Conservation (phyloP, 768 basidiomycete species). For the Wakefieldia striispora region DNA sequence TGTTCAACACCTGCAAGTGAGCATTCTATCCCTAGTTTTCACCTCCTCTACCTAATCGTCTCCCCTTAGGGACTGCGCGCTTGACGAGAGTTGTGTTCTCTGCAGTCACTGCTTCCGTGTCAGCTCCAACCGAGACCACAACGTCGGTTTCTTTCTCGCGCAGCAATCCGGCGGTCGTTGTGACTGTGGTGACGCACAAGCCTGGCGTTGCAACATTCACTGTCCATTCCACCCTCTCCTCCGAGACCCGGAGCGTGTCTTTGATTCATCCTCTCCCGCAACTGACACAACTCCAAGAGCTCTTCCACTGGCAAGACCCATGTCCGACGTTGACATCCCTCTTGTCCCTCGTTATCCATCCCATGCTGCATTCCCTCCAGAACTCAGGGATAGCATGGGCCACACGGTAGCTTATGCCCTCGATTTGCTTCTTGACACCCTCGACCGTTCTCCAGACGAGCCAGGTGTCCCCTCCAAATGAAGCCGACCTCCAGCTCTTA, state of each 20-base stretch:
- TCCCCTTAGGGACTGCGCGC: conserved; percentile 74
- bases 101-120: conserved; percentile 89
- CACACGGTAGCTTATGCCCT: conserved; percentile 73
- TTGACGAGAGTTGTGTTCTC: conserved; percentile 87
- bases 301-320: conserved; percentile 37
- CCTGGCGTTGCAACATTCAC: conserved; percentile 67
- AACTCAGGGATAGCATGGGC: conserved; percentile 71
- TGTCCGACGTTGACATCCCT: conserved; percentile 50
- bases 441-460: conserved; percentile 82
- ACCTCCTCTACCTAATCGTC: background rate
- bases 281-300: conserved; percentile 42
- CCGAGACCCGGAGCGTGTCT: conserved; percentile 11
- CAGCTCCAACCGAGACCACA: conserved; percentile 84
- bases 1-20: conserved; percentile 94
- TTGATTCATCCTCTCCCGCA: conserved; percentile 14
- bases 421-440: conserved; percentile 79
- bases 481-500: conserved; percentile 69
- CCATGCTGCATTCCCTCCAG: conserved; percentile 54
- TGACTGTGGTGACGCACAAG: conserved; percentile 90
- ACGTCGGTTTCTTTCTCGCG: conserved; percentile 89
- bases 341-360: conserved; percentile 59
- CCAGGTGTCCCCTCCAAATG: conserved; percentile 60
- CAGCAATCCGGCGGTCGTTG: conserved; percentile 93
- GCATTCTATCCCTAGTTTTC: conserved; percentile 28
- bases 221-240: conserved; percentile 77